phyloP scores from a whole-genome alignment of 176 grass and related monocot species.

The Poa pratensis region DNA sequence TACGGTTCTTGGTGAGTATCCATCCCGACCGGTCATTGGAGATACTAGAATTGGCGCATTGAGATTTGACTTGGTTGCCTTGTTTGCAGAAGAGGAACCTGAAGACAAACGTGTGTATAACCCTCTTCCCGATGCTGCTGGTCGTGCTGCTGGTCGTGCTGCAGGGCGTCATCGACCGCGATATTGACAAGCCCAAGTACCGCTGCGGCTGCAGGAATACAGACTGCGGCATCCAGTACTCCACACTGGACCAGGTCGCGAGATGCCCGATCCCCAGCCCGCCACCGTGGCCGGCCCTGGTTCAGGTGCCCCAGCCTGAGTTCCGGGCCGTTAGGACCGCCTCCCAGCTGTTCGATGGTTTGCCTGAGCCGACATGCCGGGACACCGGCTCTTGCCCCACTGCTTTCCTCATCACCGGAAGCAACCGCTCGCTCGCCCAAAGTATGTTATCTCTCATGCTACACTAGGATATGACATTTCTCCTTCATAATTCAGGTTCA shows the following conservation, averaged over 20 bases:
- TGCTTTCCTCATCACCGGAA: conserved; percentile 64
- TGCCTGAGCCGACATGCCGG: conserved; percentile 66
- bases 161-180: conserved; percentile 57
- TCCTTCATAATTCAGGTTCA: not conserved
- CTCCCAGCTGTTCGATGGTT: conserved; percentile 27
- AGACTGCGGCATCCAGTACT: conserved; percentile 73
- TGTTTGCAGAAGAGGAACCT: conserved; percentile 73
- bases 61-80: not conserved
- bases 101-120: conserved; percentile 80
- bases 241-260: conserved; percentile 67
- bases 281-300: conserved; percentile 60
- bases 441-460: conserved; percentile 36
- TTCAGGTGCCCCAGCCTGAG: conserved; percentile 67
- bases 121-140: conserved; percentile 67
- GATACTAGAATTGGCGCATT: not conserved
- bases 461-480: not conserved
- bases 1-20: not conserved
- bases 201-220: conserved; percentile 71
- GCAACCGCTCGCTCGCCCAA: conserved; percentile 65
- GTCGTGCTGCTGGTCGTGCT: conserved; percentile 59
- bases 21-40: not conserved
- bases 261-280: conserved; percentile 70
- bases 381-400: conserved; percentile 60
- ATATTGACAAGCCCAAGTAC: conserved; percentile 68
- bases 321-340: conserved; percentile 49